Conservation (phyloP, 768 basidiomycete genomes). For the Leccinum pellstonianum region DNA sequence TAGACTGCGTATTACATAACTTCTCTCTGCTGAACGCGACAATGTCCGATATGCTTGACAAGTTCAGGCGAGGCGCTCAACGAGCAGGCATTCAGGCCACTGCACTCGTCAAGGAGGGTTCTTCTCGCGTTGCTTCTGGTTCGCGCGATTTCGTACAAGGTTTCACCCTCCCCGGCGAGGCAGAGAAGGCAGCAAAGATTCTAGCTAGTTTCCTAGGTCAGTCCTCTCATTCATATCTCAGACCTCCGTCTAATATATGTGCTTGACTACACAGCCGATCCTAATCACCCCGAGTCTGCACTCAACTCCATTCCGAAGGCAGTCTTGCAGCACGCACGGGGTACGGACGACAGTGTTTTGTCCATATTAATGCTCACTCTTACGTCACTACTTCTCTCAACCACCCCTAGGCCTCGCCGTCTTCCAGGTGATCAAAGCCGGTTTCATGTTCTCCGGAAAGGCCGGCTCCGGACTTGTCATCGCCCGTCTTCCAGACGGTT, state of each 20-base stretch:
- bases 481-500: constrained; percentile 89
- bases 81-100: constrained; percentile 82
- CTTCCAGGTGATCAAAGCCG: constrained; percentile 91
- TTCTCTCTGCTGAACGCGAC: constrained; percentile 1
- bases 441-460: constrained; percentile 94
- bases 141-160: constrained; percentile 78
- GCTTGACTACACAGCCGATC: constrained; percentile 65
- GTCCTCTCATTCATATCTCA: constrained; percentile 12
- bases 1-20: constrained; percentile 20
- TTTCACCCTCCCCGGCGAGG: constrained; percentile 89
- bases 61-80: constrained; percentile 75
- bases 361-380: neutral
- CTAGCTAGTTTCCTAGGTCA: constrained; percentile 86
- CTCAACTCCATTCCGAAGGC: constrained; percentile 93
- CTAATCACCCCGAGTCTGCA: constrained; percentile 81
- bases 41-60: constrained; percentile 66
- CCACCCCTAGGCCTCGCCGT: constrained; percentile 74
- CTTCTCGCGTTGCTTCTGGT: constrained; percentile 67
- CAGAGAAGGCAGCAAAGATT: constrained; percentile 92
- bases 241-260: neutral
- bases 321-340: constrained; percentile 85
- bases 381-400: neutral
- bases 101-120: constrained; percentile 66
- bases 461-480: constrained; percentile 93
- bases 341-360: constrained; percentile 39